These are phyloP conservation scores for Hygrophoropsis aurantiaca DNA, from an alignment of 768 basidiomycete genomes.

Conservation along the genomic window DNA sequence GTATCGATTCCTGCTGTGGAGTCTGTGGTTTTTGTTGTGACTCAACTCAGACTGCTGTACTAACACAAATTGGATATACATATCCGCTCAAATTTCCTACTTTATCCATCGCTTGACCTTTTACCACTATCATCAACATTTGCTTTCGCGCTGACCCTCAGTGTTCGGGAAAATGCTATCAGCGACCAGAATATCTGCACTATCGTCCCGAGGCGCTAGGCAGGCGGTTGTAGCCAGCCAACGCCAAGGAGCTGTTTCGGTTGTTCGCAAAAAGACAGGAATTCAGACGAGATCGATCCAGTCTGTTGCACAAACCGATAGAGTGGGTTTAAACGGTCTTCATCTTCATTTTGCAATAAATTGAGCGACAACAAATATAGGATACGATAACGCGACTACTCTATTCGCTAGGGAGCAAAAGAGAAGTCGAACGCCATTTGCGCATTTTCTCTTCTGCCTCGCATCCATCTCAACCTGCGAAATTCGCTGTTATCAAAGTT, in stretches of 20 bases:
- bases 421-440: conserved; percentile 97
- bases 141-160: too few relatives aligned
- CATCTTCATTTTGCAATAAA: background rate
- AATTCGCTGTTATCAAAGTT: conserved; percentile 97
- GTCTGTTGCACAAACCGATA: conserved; percentile 71
- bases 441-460: conserved; percentile 97
- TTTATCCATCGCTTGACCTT: too few relatives aligned
- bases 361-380: conserved; percentile 36
- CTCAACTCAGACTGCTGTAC: too few relatives aligned
- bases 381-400: conserved; percentile 96
- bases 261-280: conserved; percentile 36
- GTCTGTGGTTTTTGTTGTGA: too few relatives aligned
- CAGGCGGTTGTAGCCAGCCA: conserved; percentile 47
- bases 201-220: conserved; percentile 31
- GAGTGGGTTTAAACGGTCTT: conserved; percentile 44
- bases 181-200: conserved; percentile 19
- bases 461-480: conserved; percentile 85
- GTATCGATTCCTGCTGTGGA: too few relatives aligned
- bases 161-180: conserved; percentile 27
- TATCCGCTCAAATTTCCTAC: too few relatives aligned
- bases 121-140: too few relatives aligned
- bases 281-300: conserved; percentile 47
- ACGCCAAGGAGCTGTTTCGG: conserved; percentile 40
- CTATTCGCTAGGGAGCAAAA: conserved; percentile 95
- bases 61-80: too few relatives aligned